Conservation (phyloP, 1,284 basidiomycete genomes). For the Ceratobasidium sp. region DNA sequence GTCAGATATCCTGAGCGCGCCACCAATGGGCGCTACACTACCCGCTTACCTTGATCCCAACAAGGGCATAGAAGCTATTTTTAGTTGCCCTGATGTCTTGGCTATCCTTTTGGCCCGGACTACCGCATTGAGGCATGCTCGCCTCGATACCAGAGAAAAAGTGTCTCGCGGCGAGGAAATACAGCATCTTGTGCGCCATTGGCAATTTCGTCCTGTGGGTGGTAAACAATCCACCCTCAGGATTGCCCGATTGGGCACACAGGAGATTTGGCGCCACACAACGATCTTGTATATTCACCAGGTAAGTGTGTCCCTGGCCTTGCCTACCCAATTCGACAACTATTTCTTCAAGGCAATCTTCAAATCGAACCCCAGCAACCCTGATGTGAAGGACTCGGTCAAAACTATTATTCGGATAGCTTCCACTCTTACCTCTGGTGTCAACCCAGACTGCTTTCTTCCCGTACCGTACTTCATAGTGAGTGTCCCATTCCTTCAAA, state of each 20-base stretch:
- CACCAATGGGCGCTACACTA: not conserved
- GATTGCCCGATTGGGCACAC: conserved; percentile 4
- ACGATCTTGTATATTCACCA: conserved; percentile 8
- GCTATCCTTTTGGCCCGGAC: not conserved
- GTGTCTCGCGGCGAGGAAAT: not conserved
- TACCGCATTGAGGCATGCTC: not conserved
- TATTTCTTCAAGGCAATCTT: not conserved
- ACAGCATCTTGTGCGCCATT: not conserved
- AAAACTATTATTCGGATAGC: conserved; percentile 4
- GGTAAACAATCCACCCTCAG: not conserved
- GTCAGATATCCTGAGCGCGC: not conserved
- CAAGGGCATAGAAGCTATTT: not conserved
- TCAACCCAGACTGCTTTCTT: conserved; percentile 16
- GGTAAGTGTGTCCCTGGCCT: not conserved
- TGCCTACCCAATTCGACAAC: not conserved
- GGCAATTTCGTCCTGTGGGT: not conserved
- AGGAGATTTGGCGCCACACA: conserved; percentile 21
- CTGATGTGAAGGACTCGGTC: not conserved
- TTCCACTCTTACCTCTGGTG: not conserved
- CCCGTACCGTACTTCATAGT: conserved; percentile 25
- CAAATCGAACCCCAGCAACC: not conserved
- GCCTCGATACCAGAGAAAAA: not conserved
- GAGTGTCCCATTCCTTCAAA: not conserved
- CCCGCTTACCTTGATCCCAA: not conserved
- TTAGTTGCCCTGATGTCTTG: conserved; percentile 1